phyloP scores from a whole-genome alignment of 2,329 filamentous ascomycete species.

The Allantophomopsis lycopodina region DNA sequence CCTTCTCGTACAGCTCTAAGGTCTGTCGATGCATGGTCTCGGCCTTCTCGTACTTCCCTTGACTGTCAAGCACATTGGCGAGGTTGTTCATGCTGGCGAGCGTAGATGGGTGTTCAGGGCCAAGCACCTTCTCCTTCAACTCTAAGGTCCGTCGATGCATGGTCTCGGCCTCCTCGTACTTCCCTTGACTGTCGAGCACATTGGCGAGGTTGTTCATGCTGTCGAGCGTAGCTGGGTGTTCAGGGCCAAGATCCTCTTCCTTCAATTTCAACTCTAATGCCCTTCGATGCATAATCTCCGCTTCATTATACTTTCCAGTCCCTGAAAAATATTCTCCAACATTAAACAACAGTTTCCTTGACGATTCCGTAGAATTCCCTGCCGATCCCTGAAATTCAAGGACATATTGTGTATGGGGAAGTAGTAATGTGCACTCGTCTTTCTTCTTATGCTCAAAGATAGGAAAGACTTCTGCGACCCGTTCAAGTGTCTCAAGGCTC shows the following conservation, averaged over 20 bases:
- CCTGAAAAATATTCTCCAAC: neutral
- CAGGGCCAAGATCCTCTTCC: slow-evolving; percentile 4
- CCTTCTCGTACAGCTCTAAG: too few relatives aligned
- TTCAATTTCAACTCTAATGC: slow-evolving; percentile 4
- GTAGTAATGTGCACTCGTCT: slow-evolving; percentile 14
- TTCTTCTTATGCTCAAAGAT: slow-evolving; percentile 5
- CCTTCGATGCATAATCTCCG: slow-evolving; percentile 6
- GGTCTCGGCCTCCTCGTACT: slow-evolving; percentile 11
- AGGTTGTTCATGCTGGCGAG: slow-evolving; percentile 10
- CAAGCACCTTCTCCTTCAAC: slow-evolving; percentile 7
- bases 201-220: slow-evolving; percentile 8
- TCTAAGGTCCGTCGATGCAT: slow-evolving; percentile 7
- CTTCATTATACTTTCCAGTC: slow-evolving; percentile 2
- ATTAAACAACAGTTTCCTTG: neutral
- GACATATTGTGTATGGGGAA: slow-evolving; percentile 15
- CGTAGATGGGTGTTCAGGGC: slow-evolving; percentile 9
- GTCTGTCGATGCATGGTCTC: slow-evolving; percentile 10
- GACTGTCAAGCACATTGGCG: slow-evolving; percentile 6
- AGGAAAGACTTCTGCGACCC: neutral
- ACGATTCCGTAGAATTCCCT: neutral
- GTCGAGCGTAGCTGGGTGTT: slow-evolving; percentile 8
- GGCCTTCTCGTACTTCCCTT: slow-evolving; percentile 15
- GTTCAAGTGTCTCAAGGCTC: neutral
- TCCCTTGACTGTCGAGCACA: slow-evolving; percentile 5
- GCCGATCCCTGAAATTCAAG: neutral